phyloP scores from a whole-genome alignment of 495 filamentous ascomycete genomes.

The Talaromyces nanjingensis region DNA sequence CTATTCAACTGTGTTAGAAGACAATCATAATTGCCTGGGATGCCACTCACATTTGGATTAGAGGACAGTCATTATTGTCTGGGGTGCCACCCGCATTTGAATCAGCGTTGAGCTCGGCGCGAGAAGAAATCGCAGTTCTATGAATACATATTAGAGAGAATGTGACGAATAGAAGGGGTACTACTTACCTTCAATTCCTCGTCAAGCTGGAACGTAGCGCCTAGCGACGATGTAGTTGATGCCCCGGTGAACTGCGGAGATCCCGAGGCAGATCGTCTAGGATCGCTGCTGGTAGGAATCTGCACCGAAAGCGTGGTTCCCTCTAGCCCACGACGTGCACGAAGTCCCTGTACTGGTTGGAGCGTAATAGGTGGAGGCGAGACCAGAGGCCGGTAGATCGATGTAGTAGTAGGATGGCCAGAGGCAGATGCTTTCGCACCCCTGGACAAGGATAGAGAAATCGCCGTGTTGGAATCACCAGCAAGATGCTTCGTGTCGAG shows the following conservation, averaged over 20 bases:
- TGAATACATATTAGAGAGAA: neutral
- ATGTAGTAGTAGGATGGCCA: neutral
- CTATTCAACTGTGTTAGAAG: neutral
- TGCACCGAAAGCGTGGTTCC: neutral
- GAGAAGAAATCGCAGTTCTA: neutral
- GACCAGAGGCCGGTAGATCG: neutral
- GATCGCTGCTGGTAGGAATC: neutral
- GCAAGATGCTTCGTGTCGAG: neutral
- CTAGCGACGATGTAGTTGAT: neutral
- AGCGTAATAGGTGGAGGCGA: neutral
- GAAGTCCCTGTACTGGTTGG: neutral
- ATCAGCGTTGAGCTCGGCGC: neutral
- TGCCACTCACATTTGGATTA: neutral
- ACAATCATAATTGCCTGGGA: neutral
- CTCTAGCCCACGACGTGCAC: neutral
- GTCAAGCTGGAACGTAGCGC: neutral
- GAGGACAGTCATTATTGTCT: too few relatives aligned
- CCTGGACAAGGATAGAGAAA: neutral
- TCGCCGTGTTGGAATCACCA: neutral
- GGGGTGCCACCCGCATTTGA: neutral
- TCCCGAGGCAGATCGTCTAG: neutral
- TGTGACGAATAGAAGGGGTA: neutral
- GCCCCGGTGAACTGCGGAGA: neutral
- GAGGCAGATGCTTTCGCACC: neutral
- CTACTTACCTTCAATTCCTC: neutral